phyloP scores from a whole-genome alignment of 1,284 basidiomycete species.

The Sporisorium sorghi region DNA sequence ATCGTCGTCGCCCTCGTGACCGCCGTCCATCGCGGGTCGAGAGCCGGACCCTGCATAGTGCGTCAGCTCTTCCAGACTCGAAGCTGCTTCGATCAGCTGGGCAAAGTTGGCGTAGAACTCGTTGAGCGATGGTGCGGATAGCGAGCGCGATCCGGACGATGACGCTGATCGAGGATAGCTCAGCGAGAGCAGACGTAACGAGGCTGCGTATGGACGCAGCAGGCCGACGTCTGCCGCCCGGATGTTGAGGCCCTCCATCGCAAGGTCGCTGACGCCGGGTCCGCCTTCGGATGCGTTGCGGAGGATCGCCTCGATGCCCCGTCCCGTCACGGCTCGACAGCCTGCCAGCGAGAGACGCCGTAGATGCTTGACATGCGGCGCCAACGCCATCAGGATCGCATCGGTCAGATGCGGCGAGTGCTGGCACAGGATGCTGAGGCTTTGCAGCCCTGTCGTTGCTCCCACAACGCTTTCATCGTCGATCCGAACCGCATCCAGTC shows the following conservation, averaged over 20 bases:
- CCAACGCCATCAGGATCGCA: constrained; percentile 38
- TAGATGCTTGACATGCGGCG: constrained; percentile 46
- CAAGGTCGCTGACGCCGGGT: constrained; percentile 44
- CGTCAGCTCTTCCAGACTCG: constrained; percentile 45
- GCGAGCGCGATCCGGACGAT: constrained; percentile 36
- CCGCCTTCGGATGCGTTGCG: constrained; percentile 15
- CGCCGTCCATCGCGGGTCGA: constrained; percentile 42
- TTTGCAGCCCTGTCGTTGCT: constrained; percentile 25
- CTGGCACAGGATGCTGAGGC: constrained; percentile 50
- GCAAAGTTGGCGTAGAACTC: constrained; percentile 52
- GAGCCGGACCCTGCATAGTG: constrained; percentile 53
- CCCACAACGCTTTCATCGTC: background rate
- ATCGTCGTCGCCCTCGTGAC: constrained; percentile 36
- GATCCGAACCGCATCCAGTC: background rate
- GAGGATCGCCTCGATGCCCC: constrained; percentile 52
- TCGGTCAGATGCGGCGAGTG: constrained; percentile 60
- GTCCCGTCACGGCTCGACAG: constrained; percentile 56
- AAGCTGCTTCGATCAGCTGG: constrained; percentile 34
- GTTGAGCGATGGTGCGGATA: constrained; percentile 27
- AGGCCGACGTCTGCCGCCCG: constrained; percentile 31
- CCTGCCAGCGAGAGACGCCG: constrained; percentile 57
- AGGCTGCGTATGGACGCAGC: constrained; percentile 25
- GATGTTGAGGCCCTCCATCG: constrained; percentile 60
- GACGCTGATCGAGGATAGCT: constrained; percentile 54
- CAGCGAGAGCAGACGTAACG: constrained; percentile 43